Evolutionary conservation across 768 basidiomycete genomes (phyloP).

Genomic region (Lactifluus volemus): DNA sequence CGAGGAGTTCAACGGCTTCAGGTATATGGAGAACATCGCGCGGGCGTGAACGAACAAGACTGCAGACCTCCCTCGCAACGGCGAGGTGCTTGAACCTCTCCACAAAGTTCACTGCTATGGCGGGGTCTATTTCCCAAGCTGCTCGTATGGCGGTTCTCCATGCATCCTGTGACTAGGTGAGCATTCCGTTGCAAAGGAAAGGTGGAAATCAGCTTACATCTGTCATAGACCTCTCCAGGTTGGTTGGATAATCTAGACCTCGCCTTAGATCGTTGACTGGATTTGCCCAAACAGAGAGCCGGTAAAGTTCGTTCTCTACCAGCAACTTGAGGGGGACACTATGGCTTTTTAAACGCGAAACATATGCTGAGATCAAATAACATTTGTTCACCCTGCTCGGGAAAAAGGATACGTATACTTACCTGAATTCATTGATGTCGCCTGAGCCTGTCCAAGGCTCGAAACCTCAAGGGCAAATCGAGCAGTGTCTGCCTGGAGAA

Average conservation of each 20-base stretch:
- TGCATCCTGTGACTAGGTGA: constrained; percentile 33
- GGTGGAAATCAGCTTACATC: constrained; percentile 40
- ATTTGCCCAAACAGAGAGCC: constrained; percentile 86
- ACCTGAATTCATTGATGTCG: constrained; percentile 24
- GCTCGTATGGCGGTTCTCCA: constrained; percentile 66
- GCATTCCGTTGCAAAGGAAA: background rate
- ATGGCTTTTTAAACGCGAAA: constrained; percentile 46
- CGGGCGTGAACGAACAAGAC: constrained; percentile 66
- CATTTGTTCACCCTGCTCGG: constrained; percentile 9
- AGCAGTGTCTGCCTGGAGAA: constrained; percentile 65
- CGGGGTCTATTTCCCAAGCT: constrained; percentile 77
- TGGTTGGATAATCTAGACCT: constrained; percentile 50
- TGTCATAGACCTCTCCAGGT: constrained; percentile 47
- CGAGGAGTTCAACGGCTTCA: constrained; percentile 71
- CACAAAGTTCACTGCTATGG: constrained; percentile 72
- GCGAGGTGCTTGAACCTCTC: constrained; percentile 75
- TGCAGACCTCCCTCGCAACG: constrained; percentile 64
- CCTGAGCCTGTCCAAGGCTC: constrained; percentile 49
- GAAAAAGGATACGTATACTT: constrained; percentile 28
- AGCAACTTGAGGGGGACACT: constrained; percentile 74
- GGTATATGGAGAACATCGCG: constrained; percentile 61
- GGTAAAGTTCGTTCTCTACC: constrained; percentile 83
- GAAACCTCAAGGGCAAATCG: constrained; percentile 50
- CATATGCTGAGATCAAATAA: constrained; percentile 43
- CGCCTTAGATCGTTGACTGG: constrained; percentile 69